A percentile compares a stretch with the other conserved stretches of the same genome.
phyloP scores from a whole-genome alignment of 805 yeast genomes.

The Metschnikowia bowlesiae region DNA sequence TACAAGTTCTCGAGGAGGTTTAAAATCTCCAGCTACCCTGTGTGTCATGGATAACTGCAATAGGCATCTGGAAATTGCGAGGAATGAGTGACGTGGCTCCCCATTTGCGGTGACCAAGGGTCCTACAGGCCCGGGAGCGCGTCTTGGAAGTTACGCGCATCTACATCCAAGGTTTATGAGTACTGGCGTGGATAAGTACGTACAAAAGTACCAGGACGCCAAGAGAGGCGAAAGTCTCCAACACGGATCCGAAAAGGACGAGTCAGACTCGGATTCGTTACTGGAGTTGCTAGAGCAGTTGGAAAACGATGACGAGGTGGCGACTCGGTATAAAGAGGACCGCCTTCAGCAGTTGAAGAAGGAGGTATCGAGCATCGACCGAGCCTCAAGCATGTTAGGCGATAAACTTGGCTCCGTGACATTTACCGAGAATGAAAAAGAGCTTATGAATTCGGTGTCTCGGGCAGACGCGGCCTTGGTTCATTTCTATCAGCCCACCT shows the following conservation, averaged over 20 bases:
- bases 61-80: too few species aligned
- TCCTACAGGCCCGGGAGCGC: not conserved
- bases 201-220: conserved; percentile 45
- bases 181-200: conserved; percentile 25
- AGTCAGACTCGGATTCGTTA: conserved; percentile 32
- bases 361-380: conserved; percentile 35
- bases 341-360: conserved; percentile 54
- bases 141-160: conserved; percentile 1
- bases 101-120: not conserved
- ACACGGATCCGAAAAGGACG: conserved; percentile 29
- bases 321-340: conserved; percentile 54
- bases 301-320: conserved; percentile 38
- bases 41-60: too few species aligned
- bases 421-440: conserved; percentile 48
- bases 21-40: not conserved
- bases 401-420: conserved; percentile 30
- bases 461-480: conserved; percentile 36
- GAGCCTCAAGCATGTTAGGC: conserved; percentile 22
- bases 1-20: conserved; percentile 9
- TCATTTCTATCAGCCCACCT: conserved; percentile 60
- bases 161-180: conserved; percentile 25
- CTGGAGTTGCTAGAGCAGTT: conserved; percentile 41
- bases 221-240: conserved; percentile 18
- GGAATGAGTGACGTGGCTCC: too few species aligned
- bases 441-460: conserved; percentile 50